Base-by-base conservation (phyloP, 805 yeast genomes). In the Clavispora fructus region DNA sequence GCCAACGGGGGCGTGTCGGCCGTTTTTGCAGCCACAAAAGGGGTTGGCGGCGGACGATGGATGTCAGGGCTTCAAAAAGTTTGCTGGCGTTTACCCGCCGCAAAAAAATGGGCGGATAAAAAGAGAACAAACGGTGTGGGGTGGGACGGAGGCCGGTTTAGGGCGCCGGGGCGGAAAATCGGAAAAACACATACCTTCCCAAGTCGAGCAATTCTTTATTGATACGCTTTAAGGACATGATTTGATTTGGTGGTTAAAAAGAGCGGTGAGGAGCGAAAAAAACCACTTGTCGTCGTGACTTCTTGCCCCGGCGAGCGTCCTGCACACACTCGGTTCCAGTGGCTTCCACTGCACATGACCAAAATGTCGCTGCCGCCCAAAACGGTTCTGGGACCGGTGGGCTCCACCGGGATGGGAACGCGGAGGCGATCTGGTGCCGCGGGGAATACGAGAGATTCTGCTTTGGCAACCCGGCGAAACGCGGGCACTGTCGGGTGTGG, bases 191-290 rank as follows among this genome's bases (percentile, higher is more conserved):
- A 69, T 77, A 85, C 91, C 89, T 85, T 67, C 97, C 97, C 65
- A 92, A 79, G 70, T 94, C 99, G 60, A 85, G 84, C 61, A 94
- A 80, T 75, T 92, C 99, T 74, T 92, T 92, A 73, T 88, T 87
- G 62, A 92, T 89, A 79, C 99, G 90, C 74, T 94, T 94, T 60
- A 82, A 77, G 56, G 98, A 94, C 96, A 90, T 89, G 61, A 45
- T 50, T 50, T 40, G 46, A 45, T 51, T 49, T 38, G 37, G 46
- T 44, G 11, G 33, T 29, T 40, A 45, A 52, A 50, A 47, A 54
- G 49, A 49, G 45, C 29, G 39, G 48, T 44, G 49, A 45, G 52
- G 42, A 48, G 56, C 46, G 50, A 52, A 52, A 54, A 54, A 48
- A 43, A 43, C 55, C 52, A 44, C 44, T 51, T 50, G 55, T 52